Evolutionary conservation across 2,329 filamentous ascomycete genomes (phyloP).

Genomic region (Exophiala oligosperma): DNA sequence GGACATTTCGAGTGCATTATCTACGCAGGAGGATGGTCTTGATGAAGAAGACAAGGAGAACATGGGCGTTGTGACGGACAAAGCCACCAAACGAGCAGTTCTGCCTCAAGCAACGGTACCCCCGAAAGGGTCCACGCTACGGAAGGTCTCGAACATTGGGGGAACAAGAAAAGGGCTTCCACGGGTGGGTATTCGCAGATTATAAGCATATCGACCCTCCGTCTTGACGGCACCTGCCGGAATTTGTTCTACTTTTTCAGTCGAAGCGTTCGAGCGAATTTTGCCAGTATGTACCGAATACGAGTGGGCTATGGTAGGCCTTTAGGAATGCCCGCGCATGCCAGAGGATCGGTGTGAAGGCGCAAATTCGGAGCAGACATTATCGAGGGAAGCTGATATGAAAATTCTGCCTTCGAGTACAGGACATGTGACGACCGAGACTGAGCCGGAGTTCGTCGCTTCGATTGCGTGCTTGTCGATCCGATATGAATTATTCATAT

Average conservation of each 20-base stretch:
- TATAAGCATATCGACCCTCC: conserved; percentile 14
- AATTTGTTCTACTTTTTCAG: not conserved
- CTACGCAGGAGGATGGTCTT: conserved; percentile 26
- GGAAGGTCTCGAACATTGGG: conserved; percentile 16
- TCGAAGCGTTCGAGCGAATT: conserved; percentile 20
- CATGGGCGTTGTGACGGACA: not conserved
- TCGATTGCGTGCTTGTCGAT: not conserved
- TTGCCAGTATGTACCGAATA: not conserved
- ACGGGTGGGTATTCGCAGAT: conserved; percentile 25
- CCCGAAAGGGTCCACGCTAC: conserved; percentile 7
- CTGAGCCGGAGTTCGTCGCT: not conserved
- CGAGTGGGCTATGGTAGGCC: not conserved
- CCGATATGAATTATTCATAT: not conserved
- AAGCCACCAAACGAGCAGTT: not conserved
- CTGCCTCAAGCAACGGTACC: not conserved
- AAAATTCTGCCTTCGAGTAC: not conserved
- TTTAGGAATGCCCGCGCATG: not conserved
- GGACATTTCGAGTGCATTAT: conserved; percentile 15
- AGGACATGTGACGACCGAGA: not conserved
- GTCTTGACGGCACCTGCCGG: not conserved
- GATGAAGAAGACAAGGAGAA: conserved; percentile 29
- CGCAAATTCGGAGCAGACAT: no score
- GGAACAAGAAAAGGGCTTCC: conserved; percentile 12
- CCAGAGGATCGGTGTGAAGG: no score
- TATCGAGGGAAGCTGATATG: no score